Evolutionary conservation across 441 rosid species (phyloP).

Genomic region (Erodium moschatum): DNA sequence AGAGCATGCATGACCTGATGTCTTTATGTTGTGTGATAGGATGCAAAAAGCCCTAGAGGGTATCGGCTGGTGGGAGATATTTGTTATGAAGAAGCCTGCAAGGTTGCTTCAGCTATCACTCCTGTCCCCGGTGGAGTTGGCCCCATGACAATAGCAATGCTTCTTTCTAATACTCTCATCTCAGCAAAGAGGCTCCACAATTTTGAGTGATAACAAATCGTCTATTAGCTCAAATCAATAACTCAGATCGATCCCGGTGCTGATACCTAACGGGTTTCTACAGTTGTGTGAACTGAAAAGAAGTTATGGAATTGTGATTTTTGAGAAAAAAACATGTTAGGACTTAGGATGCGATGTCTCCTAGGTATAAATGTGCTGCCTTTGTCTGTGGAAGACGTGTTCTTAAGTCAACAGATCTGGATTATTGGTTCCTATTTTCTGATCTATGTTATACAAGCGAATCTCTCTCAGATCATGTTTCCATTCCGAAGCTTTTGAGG

Average conservation of each 20-base stretch:
- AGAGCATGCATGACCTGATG: background rate
- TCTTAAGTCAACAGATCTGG: no score
- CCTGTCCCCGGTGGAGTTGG: slow-evolving; percentile 94
- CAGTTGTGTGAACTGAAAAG: background rate
- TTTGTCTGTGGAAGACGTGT: no score
- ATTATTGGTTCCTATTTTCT: no score
- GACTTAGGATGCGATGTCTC: no score
- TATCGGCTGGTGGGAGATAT: slow-evolving; percentile 70
- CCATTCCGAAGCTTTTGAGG: no score
- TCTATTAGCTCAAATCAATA: background rate
- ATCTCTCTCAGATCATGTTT: no score
- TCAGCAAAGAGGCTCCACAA: slow-evolving; percentile 53
- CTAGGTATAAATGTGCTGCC: no score
- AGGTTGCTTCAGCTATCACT: slow-evolving; percentile 68
- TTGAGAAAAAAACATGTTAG: no score
- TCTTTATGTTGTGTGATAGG: slow-evolving; percentile 27
- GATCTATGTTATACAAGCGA: no score
- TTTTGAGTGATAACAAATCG: slow-evolving; percentile 30
- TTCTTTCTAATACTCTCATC: slow-evolving; percentile 59
- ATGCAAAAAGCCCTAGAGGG: slow-evolving; percentile 47
- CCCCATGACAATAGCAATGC: slow-evolving; percentile 93
- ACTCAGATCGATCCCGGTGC: background rate
- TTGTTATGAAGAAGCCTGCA: slow-evolving; percentile 66
- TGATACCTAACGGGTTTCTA: background rate
- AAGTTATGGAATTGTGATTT: background rate